Conservation (phyloP, 495 filamentous ascomycete species). For the Xylaria grammica region DNA sequence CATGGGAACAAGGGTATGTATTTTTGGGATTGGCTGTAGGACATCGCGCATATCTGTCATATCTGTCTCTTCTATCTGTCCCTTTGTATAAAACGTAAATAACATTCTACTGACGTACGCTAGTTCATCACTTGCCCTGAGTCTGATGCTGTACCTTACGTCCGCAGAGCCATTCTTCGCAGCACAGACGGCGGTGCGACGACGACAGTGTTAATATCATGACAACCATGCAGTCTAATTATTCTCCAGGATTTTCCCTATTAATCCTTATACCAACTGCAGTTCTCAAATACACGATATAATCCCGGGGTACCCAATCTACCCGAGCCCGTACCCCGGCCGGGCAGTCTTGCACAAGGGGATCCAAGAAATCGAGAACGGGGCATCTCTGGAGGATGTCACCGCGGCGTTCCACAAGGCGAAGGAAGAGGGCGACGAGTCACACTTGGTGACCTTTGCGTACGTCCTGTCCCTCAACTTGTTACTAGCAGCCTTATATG, state of each 20-base stretch:
- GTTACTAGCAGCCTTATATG: too few species aligned
- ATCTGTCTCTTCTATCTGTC: too few species aligned
- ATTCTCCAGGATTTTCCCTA: not conserved
- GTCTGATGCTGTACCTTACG: not conserved
- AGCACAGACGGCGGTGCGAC: not conserved
- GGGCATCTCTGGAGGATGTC: not conserved
- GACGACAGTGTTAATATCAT: not conserved
- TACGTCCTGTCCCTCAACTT: not conserved
- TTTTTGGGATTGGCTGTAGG: too few species aligned
- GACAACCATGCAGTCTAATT: not conserved
- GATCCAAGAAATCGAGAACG: not conserved
- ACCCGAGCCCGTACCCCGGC: not conserved
- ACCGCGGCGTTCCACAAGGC: not conserved
- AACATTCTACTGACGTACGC: too few species aligned
- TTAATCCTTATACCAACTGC: not conserved
- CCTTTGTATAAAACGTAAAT: not conserved
- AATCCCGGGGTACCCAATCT: not conserved
- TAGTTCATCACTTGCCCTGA: not conserved
- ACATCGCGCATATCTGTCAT: not conserved
- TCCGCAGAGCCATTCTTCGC: not conserved
- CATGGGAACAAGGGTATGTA: constrained; percentile 5
- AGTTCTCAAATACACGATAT: not conserved
- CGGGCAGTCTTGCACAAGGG: not conserved
- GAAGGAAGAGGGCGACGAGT: not conserved
- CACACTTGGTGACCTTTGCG: not conserved